Base-by-base conservation (phyloP, 2,329 filamentous ascomycete genomes). In the Paracamarosporium sp. region DNA sequence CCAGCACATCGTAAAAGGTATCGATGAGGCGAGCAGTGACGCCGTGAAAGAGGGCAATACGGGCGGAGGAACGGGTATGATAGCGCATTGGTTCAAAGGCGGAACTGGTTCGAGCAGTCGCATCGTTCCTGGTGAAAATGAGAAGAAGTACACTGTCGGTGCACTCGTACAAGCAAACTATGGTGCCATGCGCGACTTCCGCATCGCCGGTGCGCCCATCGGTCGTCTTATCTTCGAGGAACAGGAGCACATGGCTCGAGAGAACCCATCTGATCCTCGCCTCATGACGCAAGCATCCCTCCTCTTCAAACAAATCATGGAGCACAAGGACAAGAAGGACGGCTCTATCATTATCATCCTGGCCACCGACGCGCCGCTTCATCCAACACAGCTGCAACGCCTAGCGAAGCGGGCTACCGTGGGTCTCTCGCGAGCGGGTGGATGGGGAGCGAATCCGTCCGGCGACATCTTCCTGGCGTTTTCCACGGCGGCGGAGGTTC, bases 401-500 rank as follows among this genome's bases (percentile, higher is more conserved):
- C 74, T 89, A 1, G 86, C 86, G 1, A 83, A 85, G 57, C 83
- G 86, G 33, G 86, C 86, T 0, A 87, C 86, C 0, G 82, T 89
- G 1, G 87, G 88, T 0, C 71, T 90, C 0, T 78, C 83, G 5
- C 80, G 83, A 55, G 86, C 88, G 0, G 87, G 87, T 2, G 85
- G 86, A 1, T 85, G 85, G 57, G 87, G 86, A 0, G 79, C 81
- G 41, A 89, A 89, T 61, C 81, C 80, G 11, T 89, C 86, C 0
- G 88, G 88, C 0, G 88, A 90, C 59, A 85, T 90, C 57, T 89
- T 90, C 68, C 77, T 90, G 2, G 87, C 88, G 4, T 85, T 90
- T 57, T 89, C 86, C 7, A 90, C 87, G 0, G 87, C 79, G 5
- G 86, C 83, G 57, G 76, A 79, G 41, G 74, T 86, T 1, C 75